Base-by-base conservation (phyloP, 2,329 filamentous ascomycete genomes). In the Emericellopsis cladophorae region DNA sequence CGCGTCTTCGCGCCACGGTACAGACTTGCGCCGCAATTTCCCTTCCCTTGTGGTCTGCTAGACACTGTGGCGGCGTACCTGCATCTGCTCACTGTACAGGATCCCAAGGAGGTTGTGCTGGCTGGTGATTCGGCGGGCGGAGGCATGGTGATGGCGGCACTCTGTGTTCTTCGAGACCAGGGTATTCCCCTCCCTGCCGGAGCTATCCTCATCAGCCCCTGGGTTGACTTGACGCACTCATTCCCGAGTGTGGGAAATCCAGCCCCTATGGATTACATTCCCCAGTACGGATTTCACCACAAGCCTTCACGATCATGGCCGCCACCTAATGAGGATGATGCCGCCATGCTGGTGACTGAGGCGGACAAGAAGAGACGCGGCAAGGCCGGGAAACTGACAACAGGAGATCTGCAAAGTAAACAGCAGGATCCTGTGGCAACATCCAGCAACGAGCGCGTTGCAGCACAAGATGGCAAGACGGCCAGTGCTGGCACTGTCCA, bases 141-240 rank as follows among this genome's bases (percentile, higher is more conserved):
- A 31, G 92, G 90, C 9, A 92, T 96, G 85, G 75, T 89, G 0
- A 50, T 95, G 48, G 83, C 74, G 18, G 69, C 95, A 61, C 62
- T 98, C 41, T 82, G 93, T 24, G 75, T 79, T 2, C 60, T 96
- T 45, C 79, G 92, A 46, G 89, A 96, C 54, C 82, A 84, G 55
- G 82, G 80, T 0, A 67, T 95, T 12, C 84, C 90, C 6, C 60
- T 95, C 22, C 92, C 92, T 1, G 89, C 92, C 2, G 92, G 92
- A 2, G 89, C 84, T 5, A 80, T 96, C 36, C 67, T 96, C 33
- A 84, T 96, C 40, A 95, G 87, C 39, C 92, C 92, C 1, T 98
- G 92, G 92, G 88, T 90, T 8, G 92, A 98, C 56, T 65, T 96
- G 40, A 94, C 87, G 0, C 90, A 96, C 56, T 95, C 89, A 0